Evolutionary conservation across 441 rosid genomes (phyloP), one percentile per base, ranked within the genome.

Genomic region (Theobroma grandiflorum): DNA sequence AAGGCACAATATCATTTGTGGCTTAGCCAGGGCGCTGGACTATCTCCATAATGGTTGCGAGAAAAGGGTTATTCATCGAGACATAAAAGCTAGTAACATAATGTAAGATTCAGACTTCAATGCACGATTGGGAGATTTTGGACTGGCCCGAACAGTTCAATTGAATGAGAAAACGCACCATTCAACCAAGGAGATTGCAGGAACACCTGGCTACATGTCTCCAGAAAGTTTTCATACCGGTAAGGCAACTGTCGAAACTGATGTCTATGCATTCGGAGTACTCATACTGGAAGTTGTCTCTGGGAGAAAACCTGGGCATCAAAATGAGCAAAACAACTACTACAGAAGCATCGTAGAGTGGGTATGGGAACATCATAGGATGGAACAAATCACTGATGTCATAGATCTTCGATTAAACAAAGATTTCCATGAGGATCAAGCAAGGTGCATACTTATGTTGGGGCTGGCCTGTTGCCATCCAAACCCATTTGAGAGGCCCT

Each of bases 391-490:
- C 16, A 31, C 78, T 8, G 86, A 82, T 11, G 96, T 86, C 15
- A 91, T 89, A 0, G 95, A 94, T 83, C 59, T 79, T 0, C 72
- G 85, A 77, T 81, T 91, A 86, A 43, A 77, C 10, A 82, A 78
- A 11, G 80, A 64, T 55, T 92, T 87, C 50, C 57, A 75, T 0
- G 40, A 47, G 61, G 83, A 86, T 52, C 87, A 90, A 47, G 84
- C 89, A 88, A 84, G 86, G 55, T 72, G 86, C 9, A 69, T 88
- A 43, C 78, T 91, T 57, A 58, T 88, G 20, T 84, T 93, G 74
- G 98, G 90, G 61, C 80, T 94, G 75, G 90, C 92, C 11, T 93
- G 96, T 77, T 94, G 97, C 85, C 94, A 91, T 70, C 95, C 95
- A 4, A 91, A 93, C 67, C 95, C 91, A 0, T 72, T 89, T 79